Evolutionary conservation across 371 early-diverging fungal species (phyloP), one percentile per base, ranked within the genome.

Genomic region (Capniomyces stellatus): DNA sequence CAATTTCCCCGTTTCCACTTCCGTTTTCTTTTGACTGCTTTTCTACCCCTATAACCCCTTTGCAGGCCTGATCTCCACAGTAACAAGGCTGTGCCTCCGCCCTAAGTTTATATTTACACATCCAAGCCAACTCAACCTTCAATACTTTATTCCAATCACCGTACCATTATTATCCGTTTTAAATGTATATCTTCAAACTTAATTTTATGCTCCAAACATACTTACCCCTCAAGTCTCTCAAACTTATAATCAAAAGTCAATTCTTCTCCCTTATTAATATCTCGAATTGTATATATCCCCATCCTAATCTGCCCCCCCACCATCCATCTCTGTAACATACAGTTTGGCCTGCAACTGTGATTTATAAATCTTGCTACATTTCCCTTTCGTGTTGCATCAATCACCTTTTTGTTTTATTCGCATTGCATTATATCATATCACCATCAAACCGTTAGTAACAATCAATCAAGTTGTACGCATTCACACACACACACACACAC

Each of bases 341-440:
- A 85, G 62, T 94, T 94, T 18, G 95, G 92, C 51, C 79, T 77
- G 64, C 95, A 94, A 51, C 82, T 82, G 63, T 94, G 95, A 61
- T 94, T 94, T 56, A 94, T 84, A 58, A 89, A 94, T 49, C 94
- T 75, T 29, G 93, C 88, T 15, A 86, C 64, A 54, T 84, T 84
- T n/a, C 95, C 95, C 47, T 74, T 79, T 48, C 79, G 74, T n/a
- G 91, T 84, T n/a, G 94, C 95, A 66, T 94, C 95, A 48, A 94
- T 86, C 43, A 89, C 79, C 81, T 51, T 25, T 40, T 4, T 8
- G n/a, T n/a, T n/a, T n/a, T n/a, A n/a, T n/a, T n/a, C n/a, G n/a
- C n/a, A n/a, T n/a, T n/a, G n/a, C n/a, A n/a, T n/a, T n/a, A n/a
- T n/a, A n/a, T n/a, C n/a, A n/a, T n/a, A n/a, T n/a, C n/a, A n/a